Evolutionary conservation across 352 stramenopile genomes (phyloP).

Genomic region (Phytophthora palmivora): DNA sequence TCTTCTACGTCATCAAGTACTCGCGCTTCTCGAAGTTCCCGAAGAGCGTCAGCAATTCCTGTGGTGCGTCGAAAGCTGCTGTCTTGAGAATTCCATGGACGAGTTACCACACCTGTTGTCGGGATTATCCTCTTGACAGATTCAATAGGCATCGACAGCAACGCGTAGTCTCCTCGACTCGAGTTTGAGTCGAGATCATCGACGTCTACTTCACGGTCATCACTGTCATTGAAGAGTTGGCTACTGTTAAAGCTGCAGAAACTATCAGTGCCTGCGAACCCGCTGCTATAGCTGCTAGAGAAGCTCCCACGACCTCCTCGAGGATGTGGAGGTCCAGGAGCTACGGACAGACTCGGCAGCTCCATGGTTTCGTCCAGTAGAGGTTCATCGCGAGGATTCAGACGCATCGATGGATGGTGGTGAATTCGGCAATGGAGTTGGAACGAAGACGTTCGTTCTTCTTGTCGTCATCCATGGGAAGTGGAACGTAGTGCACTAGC

Average conservation of each 20-base stretch:
- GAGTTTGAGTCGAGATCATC: constrained; percentile 30
- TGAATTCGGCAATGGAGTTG: constrained; percentile 19
- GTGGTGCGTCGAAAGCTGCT: constrained; percentile 18
- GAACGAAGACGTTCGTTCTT: too few species aligned
- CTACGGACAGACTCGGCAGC: constrained; percentile 24
- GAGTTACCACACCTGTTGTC: constrained; percentile 19
- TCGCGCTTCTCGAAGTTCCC: constrained; percentile 32
- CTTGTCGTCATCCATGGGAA: constrained; percentile 28
- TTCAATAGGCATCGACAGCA: constrained; percentile 34
- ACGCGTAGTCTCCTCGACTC: constrained; percentile 31
- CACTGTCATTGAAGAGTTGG: constrained; percentile 32
- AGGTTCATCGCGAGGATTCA: constrained; percentile 10
- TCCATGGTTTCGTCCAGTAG: constrained; percentile 37
- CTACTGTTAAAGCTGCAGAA: constrained; percentile 38
- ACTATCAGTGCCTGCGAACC: constrained; percentile 33
- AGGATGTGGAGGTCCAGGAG: constrained; percentile 24
- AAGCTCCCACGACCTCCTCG: constrained; percentile 36
- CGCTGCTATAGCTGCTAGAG: constrained; percentile 36
- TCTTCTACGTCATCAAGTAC: constrained; percentile 1
- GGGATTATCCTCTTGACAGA: constrained; percentile 26
- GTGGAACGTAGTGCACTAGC: constrained; percentile 10
- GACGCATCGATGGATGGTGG: constrained; percentile 20
- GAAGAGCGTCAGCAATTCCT: constrained; percentile 28
- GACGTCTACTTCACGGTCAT: constrained; percentile 29
- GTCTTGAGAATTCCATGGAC: constrained; percentile 11